phyloP scores from a whole-genome alignment of 352 stramenopile species.

The Phytophthora syringae region DNA sequence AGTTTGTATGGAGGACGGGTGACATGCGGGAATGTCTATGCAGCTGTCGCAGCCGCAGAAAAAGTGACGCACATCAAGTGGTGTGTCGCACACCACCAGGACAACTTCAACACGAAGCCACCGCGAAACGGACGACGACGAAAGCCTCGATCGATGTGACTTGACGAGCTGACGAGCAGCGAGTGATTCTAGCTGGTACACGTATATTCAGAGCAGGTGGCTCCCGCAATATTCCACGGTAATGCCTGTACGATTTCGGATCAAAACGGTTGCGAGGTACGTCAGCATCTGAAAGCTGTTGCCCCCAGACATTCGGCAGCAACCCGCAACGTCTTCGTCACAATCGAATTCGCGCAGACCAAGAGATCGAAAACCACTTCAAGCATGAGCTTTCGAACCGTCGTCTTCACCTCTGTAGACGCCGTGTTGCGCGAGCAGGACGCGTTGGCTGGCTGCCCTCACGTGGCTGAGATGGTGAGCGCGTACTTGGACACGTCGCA shows the following conservation, averaged over 20 bases:
- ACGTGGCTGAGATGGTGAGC: slow-evolving; percentile 53
- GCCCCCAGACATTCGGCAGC: slow-evolving; percentile 7
- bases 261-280: slow-evolving; percentile 33
- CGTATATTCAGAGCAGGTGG: too few relatives aligned
- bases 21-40: slow-evolving; percentile 18
- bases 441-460: slow-evolving; percentile 49
- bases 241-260: too few relatives aligned
- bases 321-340: neutral
- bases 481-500: slow-evolving; percentile 63
- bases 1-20: slow-evolving; percentile 31
- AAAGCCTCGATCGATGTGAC: slow-evolving; percentile 27
- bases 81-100: slow-evolving; percentile 8
- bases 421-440: slow-evolving; percentile 57
- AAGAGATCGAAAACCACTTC: neutral
- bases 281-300: slow-evolving; percentile 26
- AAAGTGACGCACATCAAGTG: slow-evolving; percentile 18
- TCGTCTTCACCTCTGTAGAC: slow-evolving; percentile 44
- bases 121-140: slow-evolving; percentile 23
- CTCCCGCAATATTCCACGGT: too few relatives aligned
- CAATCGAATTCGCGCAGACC: slow-evolving; percentile 22
- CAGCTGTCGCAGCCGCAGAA: slow-evolving; percentile 4
- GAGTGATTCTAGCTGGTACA: neutral
- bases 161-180: neutral
- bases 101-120: slow-evolving; percentile 31
- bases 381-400: slow-evolving; percentile 32